Conservation (phyloP, 2,329 filamentous ascomycete species). For the Penicillium italicum region DNA sequence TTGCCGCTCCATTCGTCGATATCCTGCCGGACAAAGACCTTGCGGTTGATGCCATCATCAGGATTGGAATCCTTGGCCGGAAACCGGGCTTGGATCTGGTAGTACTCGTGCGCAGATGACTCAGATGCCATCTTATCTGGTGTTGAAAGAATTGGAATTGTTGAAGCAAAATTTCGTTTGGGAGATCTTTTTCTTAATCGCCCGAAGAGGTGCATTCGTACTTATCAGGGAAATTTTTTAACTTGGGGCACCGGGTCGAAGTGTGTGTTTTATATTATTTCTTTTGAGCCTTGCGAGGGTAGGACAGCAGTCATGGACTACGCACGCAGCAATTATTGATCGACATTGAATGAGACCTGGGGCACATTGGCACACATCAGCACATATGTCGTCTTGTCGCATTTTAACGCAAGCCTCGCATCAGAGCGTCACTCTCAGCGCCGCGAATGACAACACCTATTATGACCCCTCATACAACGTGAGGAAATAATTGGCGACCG, state of each 20-base stretch:
- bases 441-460: background rate
- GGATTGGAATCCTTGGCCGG: background rate
- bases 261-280: background rate
- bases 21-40: conserved; percentile 13
- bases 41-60: background rate
- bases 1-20: conserved; percentile 18
- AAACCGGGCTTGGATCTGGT: conserved; percentile 1
- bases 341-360: background rate
- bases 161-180: background rate
- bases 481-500: background rate
- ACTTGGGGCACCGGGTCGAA: background rate
- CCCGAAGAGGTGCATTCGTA: conserved; percentile 6
- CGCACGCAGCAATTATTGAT: background rate
- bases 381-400: background rate
- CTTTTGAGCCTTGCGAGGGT: background rate
- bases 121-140: background rate
- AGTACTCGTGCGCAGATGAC: background rate
- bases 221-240: background rate
- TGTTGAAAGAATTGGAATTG: background rate
- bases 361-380: background rate
- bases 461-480: background rate
- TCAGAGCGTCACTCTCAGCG: background rate
- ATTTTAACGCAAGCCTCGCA: background rate
- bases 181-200: background rate
- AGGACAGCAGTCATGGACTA: background rate